Evolutionary conservation across 495 filamentous ascomycete species (phyloP), one percentile per base, ranked within the genome.

Genomic region (Zalerion maritima): DNA sequence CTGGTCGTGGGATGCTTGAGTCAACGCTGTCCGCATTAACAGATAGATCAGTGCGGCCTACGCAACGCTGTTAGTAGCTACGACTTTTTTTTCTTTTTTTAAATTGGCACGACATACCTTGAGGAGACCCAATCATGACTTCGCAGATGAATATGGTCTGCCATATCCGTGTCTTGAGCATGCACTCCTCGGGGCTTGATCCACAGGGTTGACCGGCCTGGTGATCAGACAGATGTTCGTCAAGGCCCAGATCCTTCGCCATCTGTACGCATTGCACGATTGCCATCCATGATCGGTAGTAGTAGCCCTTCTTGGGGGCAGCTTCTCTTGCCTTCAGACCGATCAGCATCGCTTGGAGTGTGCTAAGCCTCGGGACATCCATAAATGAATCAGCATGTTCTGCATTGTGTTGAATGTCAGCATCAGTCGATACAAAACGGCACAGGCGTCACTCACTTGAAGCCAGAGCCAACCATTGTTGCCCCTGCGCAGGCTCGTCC

Each of bases 201-300:
- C 64, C 78, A 45, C 87, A 94, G 2, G 62, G 41, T 36, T 67
- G 66, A 24, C 78, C 77, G 32, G 72, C 67, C 29, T 72, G 64
- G 51, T 97, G 89, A 22, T 67, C 64, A 23, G 73, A 72, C 40
- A 73, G 71, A 54, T 97, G 89, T 45, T 91, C 83, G 46, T 94
- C 75, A 5, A 97, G 62, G 23, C 83, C 85, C 31, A 97, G 62
- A 47, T 97, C 89, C 42, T 91, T 85, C 24, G 75, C 83, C 81
- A 97, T 91, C 7, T 82, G 75, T 14, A 94, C 75, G 31, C 86
- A 76, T 23, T 81, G 84, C 31, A 93, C 86, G 26, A 94, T 74
- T 5, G 81, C 91, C 71, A 94, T 94, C 89, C 89, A 97, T 7
- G 89, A 97, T 14, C 89, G 73, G 47, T 86, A 96, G 52, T 89